Conservation (phyloP, 164 flowering plant species). For the Dillenia turbinata region DNA sequence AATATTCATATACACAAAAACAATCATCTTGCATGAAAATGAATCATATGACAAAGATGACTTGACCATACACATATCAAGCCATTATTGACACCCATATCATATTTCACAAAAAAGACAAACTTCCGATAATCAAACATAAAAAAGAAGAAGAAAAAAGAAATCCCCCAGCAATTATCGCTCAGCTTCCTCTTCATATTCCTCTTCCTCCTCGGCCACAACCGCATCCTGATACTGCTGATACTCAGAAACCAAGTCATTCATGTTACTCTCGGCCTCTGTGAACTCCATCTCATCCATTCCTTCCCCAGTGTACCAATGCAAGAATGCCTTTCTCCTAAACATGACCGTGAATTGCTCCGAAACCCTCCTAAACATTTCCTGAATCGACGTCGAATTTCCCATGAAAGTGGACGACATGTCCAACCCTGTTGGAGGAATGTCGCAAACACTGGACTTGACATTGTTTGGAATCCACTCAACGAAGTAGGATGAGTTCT, state of each 20-base stretch:
- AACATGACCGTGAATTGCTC: slow-evolving; percentile 18
- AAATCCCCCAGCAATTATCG: not conserved
- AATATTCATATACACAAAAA: too few relatives aligned
- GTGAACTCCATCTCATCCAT: slow-evolving; percentile 14
- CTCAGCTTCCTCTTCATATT: slow-evolving; percentile 8
- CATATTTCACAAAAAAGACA: too few relatives aligned
- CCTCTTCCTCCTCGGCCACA: slow-evolving; percentile 7
- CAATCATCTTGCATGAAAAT: too few relatives aligned
- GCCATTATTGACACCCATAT: too few relatives aligned
- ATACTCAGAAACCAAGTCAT: slow-evolving; percentile 13
- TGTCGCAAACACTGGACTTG: slow-evolving; percentile 14
- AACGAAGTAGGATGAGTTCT: slow-evolving; percentile 16
- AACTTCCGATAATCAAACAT: too few relatives aligned
- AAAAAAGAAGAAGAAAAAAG: not conserved
- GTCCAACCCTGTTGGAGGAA: slow-evolving; percentile 12
- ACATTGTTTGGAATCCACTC: slow-evolving; percentile 18
- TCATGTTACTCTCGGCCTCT: slow-evolving; percentile 11
- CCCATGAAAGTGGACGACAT: slow-evolving; percentile 20
- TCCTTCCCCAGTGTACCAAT: slow-evolving; percentile 10
- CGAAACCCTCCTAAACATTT: slow-evolving; percentile 15
- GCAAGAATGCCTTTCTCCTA: slow-evolving; percentile 12
- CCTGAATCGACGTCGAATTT: slow-evolving; percentile 15
- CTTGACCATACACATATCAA: too few relatives aligned
- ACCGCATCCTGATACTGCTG: slow-evolving; percentile 12
- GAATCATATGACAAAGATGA: too few relatives aligned